Conservation (phyloP, 2,329 filamentous ascomycete species). For the Aspergillus clavatus region DNA sequence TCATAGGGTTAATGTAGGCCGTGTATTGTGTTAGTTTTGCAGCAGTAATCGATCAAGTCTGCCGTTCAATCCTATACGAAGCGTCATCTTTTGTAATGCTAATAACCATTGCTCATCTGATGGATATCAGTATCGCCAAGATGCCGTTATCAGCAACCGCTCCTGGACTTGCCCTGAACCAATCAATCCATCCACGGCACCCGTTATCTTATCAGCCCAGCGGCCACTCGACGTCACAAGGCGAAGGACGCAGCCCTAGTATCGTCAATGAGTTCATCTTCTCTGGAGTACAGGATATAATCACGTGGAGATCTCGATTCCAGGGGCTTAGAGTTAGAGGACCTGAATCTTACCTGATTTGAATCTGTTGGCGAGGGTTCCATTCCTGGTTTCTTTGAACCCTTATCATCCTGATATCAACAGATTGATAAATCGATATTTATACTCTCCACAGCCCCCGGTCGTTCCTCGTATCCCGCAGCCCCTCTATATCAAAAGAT, state of each 20-base stretch:
- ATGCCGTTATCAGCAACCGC: constrained; percentile 16
- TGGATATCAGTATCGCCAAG: constrained; percentile 10
- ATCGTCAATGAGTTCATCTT: too few species aligned
- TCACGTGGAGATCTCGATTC: too few species aligned
- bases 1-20: too few species aligned
- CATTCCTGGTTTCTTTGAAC: neutral
- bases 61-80: neutral
- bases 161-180: constrained; percentile 20
- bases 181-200: constrained; percentile 13
- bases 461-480: neutral
- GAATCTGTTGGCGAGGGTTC: neutral
- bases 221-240: constrained; percentile 16
- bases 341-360: too few species aligned
- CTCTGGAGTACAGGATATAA: too few species aligned
- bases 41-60: neutral
- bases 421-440: too few species aligned
- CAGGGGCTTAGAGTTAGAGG: too few species aligned
- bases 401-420: neutral
- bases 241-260: too few species aligned
- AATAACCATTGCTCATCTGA: neutral
- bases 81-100: neutral
- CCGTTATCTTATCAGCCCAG: constrained; percentile 30
- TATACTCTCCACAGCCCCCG: neutral
- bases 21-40: too few species aligned
- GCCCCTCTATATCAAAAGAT: too few species aligned